phyloP scores from a whole-genome alignment of 2,329 filamentous ascomycete species.

The Diaporthe ilicicola region DNA sequence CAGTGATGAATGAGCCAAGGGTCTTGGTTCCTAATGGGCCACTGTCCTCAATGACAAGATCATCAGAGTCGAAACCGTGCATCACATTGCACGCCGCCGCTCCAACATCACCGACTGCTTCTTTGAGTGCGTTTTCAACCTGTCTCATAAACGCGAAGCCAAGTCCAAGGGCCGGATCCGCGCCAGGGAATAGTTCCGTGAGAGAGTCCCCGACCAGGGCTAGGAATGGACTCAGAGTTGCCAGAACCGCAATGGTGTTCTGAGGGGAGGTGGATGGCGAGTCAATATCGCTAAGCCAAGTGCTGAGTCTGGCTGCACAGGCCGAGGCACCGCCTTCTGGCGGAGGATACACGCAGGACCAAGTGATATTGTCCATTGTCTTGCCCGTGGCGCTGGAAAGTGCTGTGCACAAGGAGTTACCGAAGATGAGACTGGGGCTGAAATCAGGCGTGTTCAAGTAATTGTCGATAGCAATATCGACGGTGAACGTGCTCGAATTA shows the following conservation, averaged over 20 bases:
- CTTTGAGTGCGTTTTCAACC: slow-evolving; percentile 33
- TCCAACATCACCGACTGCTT: slow-evolving; percentile 34
- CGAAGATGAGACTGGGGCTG: slow-evolving; percentile 34
- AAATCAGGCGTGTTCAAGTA: slow-evolving; percentile 30
- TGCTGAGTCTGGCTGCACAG: slow-evolving; percentile 34
- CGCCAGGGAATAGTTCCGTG: slow-evolving; percentile 33
- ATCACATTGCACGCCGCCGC: slow-evolving; percentile 34
- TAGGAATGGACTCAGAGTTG: slow-evolving; percentile 35
- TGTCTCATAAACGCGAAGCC: slow-evolving; percentile 35
- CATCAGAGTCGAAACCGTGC: slow-evolving; percentile 36
- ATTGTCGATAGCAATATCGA: slow-evolving; percentile 34
- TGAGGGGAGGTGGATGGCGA: slow-evolving; percentile 6
- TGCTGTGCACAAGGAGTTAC: slow-evolving; percentile 34
- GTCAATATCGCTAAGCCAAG: slow-evolving; percentile 33
- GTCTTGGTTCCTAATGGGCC: slow-evolving; percentile 35
- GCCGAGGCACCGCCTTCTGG: slow-evolving; percentile 33
- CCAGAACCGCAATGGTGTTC: slow-evolving; percentile 33
- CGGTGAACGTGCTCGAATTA: slow-evolving; percentile 35
- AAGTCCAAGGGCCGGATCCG: slow-evolving; percentile 31
- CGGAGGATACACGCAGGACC: slow-evolving; percentile 37
- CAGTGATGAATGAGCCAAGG: slow-evolving; percentile 35
- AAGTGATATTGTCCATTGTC: slow-evolving; percentile 34
- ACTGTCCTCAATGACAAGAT: slow-evolving; percentile 35
- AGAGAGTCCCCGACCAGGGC: slow-evolving; percentile 31
- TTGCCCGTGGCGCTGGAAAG: slow-evolving; percentile 19